Base-by-base conservation (phyloP, 305 asterid genomes). In the Plantago coronopus region DNA sequence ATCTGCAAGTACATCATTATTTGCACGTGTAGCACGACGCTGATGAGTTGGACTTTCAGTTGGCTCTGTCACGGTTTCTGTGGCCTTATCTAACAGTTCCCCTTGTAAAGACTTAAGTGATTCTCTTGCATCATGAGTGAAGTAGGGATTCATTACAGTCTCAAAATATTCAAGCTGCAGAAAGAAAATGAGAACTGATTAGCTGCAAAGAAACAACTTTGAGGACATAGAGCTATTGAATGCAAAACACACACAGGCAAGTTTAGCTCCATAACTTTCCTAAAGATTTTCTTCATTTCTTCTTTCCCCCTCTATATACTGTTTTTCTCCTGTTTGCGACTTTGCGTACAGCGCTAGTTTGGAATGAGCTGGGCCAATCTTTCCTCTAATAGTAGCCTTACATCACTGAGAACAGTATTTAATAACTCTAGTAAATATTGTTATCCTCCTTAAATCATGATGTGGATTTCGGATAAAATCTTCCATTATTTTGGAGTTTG, bases 151-250 rank as follows among this genome's bases (percentile, higher is more conserved):
- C 88, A 93, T 75, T 69, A 93, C 76, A 45, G 98, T 89, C 88
- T 93, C 98, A 18, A 86, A 93, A 77, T 93, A 93, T 66, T 93
- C 99, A 42, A 93, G 94, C 99, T 93, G 96, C 89, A 78, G 48
- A 75, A 64, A 46, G 57, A 57, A 57, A 62, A 76, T 22, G 62
- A 44, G 47, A 60, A 68, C 19, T 54, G 66, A 69, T 70, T 47
- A 74, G 78, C 54, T 59, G 60, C 49, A 61, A 54, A 45, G 22
- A 22, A 48, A 23, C 34, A 19, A 23, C 20, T 8, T 50, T 58
- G 18, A 44, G 19, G 53, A 44, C 48, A 6, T 53, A n/a, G 20
- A 37, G 9, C 25, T 2, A 62, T 25, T 18, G 58, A 47, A 25
- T 21, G 31, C 45, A 9, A 42, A 48, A 64, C 27, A 22, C 11